Conservation (phyloP, 352 stramenopile species). For the Globisporangium uncinulatum region DNA sequence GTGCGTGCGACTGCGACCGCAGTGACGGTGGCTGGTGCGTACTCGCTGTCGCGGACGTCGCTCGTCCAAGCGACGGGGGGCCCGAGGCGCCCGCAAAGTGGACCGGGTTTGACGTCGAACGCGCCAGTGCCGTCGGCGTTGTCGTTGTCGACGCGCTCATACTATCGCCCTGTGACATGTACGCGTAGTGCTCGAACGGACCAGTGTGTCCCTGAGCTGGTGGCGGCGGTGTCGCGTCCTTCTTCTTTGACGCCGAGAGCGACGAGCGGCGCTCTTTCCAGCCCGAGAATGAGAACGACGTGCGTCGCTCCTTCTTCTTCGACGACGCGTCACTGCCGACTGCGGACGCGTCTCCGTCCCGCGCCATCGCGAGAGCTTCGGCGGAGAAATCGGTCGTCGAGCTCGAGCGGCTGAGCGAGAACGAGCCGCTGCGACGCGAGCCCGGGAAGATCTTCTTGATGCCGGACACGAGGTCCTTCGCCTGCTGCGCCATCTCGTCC, state of each 20-base stretch:
- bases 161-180: background rate
- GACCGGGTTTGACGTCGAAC: constrained; percentile 11
- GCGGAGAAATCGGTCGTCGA: constrained; percentile 22
- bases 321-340: constrained; percentile 1
- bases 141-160: constrained; percentile 5
- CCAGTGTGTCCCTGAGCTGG: too few species aligned
- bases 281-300: constrained; percentile 48
- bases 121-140: constrained; percentile 9
- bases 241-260: constrained; percentile 19
- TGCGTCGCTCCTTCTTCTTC: constrained; percentile 43
- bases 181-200: too few species aligned
- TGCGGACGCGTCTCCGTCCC: constrained; percentile 11
- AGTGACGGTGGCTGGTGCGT: background rate
- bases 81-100: constrained; percentile 3
- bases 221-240: constrained; percentile 3
- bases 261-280: constrained; percentile 36
- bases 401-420: constrained; percentile 30
- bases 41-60: background rate
- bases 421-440: constrained; percentile 40
- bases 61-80: background rate
- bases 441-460: constrained; percentile 78
- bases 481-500: constrained; percentile 54
- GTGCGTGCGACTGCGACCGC: constrained; percentile 7
- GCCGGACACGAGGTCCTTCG: constrained; percentile 72
- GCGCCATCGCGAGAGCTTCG: constrained; percentile 25